phyloP scores from a whole-genome alignment of 805 yeast genomes.

The Kazachstania psychrophila region DNA sequence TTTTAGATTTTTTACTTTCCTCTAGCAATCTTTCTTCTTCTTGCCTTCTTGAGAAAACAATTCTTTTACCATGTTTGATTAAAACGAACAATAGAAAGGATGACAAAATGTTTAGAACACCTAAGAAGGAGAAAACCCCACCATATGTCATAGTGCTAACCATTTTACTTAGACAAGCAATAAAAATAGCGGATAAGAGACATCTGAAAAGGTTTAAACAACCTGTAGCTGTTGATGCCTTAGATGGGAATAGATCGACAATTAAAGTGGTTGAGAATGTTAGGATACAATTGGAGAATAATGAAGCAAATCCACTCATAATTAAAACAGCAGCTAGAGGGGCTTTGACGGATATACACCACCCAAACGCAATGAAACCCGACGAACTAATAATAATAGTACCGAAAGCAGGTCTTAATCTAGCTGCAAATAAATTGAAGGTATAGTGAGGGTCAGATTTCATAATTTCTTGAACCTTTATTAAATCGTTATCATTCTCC shows the following conservation, averaged over 20 bases:
- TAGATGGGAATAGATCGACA: slow-evolving; percentile 66
- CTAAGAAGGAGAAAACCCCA: slow-evolving; percentile 69
- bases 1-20: too few relatives aligned
- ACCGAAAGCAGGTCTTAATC: slow-evolving; percentile 40
- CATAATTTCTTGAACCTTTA: slow-evolving; percentile 14
- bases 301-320: slow-evolving; percentile 47
- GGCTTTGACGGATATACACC: slow-evolving; percentile 50
- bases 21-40: not conserved
- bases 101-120: slow-evolving; percentile 35
- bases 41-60: slow-evolving; percentile 19
- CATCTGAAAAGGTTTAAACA: slow-evolving; percentile 67
- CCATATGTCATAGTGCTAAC: slow-evolving; percentile 49
- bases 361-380: slow-evolving; percentile 51
- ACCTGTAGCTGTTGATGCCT: slow-evolving; percentile 67
- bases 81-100: slow-evolving; percentile 22
- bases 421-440: slow-evolving; percentile 47
- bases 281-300: slow-evolving; percentile 49
- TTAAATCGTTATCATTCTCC: slow-evolving; percentile 14
- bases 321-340: slow-evolving; percentile 49
- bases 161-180: slow-evolving; percentile 62
- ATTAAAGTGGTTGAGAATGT: slow-evolving; percentile 54
- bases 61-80: slow-evolving; percentile 26
- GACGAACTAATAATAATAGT: slow-evolving; percentile 35
- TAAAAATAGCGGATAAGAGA: slow-evolving; percentile 56
- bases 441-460: slow-evolving; percentile 26